phyloP scores from a whole-genome alignment of 2,329 filamentous ascomycete genomes.

The Aphanoascus verrucosus region DNA sequence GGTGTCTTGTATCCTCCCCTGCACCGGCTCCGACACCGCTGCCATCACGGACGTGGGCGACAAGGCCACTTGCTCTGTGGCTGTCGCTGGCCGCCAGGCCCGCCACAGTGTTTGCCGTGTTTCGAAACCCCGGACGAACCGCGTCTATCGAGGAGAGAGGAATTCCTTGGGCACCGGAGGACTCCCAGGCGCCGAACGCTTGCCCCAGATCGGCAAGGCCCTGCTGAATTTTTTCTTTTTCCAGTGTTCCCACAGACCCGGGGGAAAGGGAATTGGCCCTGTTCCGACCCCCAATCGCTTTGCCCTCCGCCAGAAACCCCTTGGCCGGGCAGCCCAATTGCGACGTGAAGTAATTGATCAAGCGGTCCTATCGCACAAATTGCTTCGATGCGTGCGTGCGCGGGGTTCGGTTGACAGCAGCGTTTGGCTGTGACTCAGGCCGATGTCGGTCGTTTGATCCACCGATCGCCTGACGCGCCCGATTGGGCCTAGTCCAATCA shows the following conservation, averaged over 20 bases:
- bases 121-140: neutral
- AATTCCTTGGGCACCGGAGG: neutral
- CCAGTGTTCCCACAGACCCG: neutral
- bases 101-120: conserved; percentile 14
- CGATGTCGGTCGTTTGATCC: conserved; percentile 10
- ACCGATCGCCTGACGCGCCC: neutral
- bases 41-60: conserved; percentile 13
- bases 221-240: neutral
- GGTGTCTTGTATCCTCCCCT: conserved; percentile 7
- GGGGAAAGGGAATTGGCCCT: neutral
- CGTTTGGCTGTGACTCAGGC: conserved; percentile 9
- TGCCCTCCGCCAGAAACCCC: neutral
- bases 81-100: conserved; percentile 14
- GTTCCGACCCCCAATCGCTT: neutral
- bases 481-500: conserved; percentile 5
- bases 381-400: neutral
- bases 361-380: neutral
- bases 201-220: neutral
- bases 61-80: conserved; percentile 15
- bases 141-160: neutral
- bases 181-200: neutral
- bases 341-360: neutral
- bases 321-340: neutral
- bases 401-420: conserved; percentile 2
- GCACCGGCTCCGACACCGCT: conserved; percentile 16